Percentiles rank a stretch among this genome's conserved stretches.
Conservation (phyloP, 75 land plant genomes). For the Adiantum capillusveneris region DNA sequence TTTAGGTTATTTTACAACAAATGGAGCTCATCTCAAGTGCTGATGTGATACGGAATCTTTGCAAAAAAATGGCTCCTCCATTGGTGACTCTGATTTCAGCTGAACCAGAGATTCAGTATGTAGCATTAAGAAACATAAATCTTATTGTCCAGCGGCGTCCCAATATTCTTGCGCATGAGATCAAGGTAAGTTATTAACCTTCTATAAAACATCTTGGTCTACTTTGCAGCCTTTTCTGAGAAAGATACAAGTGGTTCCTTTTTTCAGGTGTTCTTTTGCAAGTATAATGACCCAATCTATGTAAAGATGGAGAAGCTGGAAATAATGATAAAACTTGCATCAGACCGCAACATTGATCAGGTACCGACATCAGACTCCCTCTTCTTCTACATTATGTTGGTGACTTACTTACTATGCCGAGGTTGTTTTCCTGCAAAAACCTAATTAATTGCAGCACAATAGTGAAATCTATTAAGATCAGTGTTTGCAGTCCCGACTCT, state of each 20-base stretch:
- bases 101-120: conserved; percentile 99
- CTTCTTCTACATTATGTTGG: too few relatives aligned
- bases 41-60: conserved; percentile 92
- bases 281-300: conserved; percentile 99
- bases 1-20: conserved; percentile 96
- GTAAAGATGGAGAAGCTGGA: conserved; percentile 99
- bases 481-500: too few relatives aligned
- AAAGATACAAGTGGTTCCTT: not conserved
- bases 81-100: conserved; percentile 95
- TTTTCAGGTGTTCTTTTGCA: conserved; percentile 98
- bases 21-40: conserved; percentile 98
- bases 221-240: not conserved
- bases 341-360: conserved; percentile 98
- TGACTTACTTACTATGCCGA: too few relatives aligned
- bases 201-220: not conserved
- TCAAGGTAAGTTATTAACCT: conserved; percentile 54
- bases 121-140: conserved; percentile 93
- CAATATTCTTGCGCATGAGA: conserved; percentile 98
- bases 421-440: too few relatives aligned
- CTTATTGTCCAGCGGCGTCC: conserved; percentile 96
- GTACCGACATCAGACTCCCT: too few relatives aligned
- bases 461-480: too few relatives aligned
- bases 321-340: conserved; percentile 99
- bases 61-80: conserved; percentile 99
- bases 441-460: too few relatives aligned